Evolutionary conservation across 2,329 filamentous ascomycete genomes (phyloP), one percentile per base, ranked within the genome.

Genomic region (Alternaria incomplexa): DNA sequence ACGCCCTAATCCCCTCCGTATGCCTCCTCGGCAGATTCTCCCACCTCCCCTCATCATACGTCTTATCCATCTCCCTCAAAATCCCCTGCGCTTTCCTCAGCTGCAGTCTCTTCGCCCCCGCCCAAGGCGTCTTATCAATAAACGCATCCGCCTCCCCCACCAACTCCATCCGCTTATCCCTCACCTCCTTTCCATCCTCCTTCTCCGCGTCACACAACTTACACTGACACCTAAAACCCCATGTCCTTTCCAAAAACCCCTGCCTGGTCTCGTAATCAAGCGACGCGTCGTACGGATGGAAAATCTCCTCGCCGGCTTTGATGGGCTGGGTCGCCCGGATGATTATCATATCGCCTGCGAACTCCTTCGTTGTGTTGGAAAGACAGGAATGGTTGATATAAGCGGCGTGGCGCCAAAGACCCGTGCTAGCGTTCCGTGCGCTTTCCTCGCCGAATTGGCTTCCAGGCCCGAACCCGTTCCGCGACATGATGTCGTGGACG

Each of bases 301-400:
- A 71, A 3, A 75, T 65, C 40, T 76, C 73, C 23, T 72, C 70
- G 20, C 73, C 73, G 1, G 61, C 43, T 3, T 56, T 56, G 45
- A 75, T 70, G 43, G 78, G 67, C n/a, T 75, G 70, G 12, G 75
- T 78, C 1, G 83, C 83, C 6, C 80, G 80, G 9, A 84, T 57
- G 5, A 83, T 66, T 46, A 76, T 69, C 20, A 75, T n/a, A 52
- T 76, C 83, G 30, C 83, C 83, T 3, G 81, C 64, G 26, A 73
- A 82, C 12, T 80, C 77, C 30, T 80, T 82, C 45, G 72, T 73
- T 0, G 75, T 62, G 58, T 83, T 84, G n/a, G 79, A 56, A 0
- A 81, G 51, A 61, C 83, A 84, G 0, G 82, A 82, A 64, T 84
- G 82, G 25, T 84, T 84, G 61, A 81, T 78, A 64, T 81, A 82